Evolutionary conservation across 306 rosid genomes (phyloP).

Genomic region (Myrica gale): DNA sequence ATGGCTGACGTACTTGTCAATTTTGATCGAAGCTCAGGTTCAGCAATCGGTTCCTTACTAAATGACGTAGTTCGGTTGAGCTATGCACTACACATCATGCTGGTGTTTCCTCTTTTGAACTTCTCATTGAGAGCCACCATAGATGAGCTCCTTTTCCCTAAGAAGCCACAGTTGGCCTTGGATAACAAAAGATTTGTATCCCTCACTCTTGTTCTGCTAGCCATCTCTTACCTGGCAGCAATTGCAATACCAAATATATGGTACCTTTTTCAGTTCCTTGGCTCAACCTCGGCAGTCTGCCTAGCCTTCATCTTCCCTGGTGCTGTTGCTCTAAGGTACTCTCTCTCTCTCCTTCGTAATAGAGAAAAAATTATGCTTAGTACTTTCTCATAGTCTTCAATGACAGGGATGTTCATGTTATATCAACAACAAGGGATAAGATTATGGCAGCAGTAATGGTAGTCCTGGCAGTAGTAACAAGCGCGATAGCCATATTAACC

Average conservation of each 20-base stretch:
- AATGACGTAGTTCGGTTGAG: slow-evolving; percentile 69
- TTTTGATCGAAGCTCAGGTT: slow-evolving; percentile 58
- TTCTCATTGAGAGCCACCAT: slow-evolving; percentile 78
- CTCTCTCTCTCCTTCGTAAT: not conserved
- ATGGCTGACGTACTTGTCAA: slow-evolving; percentile 77
- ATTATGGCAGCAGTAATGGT: slow-evolving; percentile 60
- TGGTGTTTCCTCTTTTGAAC: slow-evolving; percentile 82
- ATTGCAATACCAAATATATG: slow-evolving; percentile 86
- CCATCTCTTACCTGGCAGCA: slow-evolving; percentile 69
- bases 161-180: slow-evolving; percentile 43
- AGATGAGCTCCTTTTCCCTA: slow-evolving; percentile 75
- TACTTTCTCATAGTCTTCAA: not conserved
- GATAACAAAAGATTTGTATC: slow-evolving; percentile 71
- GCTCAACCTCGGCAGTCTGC: slow-evolving; percentile 77
- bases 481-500: slow-evolving; percentile 73
- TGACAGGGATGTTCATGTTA: slow-evolving; percentile 70
- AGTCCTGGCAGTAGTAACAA: slow-evolving; percentile 57
- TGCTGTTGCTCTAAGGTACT: slow-evolving; percentile 70
- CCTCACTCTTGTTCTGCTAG: slow-evolving; percentile 53
- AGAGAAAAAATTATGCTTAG: not conserved
- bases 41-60: slow-evolving; percentile 56
- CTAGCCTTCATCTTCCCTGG: slow-evolving; percentile 92
- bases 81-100: slow-evolving; percentile 84
- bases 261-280: slow-evolving; percentile 86
- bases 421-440: slow-evolving; percentile 66